Base-by-base conservation (phyloP, 2,329 filamentous ascomycete genomes). In the Phoma sp. region DNA sequence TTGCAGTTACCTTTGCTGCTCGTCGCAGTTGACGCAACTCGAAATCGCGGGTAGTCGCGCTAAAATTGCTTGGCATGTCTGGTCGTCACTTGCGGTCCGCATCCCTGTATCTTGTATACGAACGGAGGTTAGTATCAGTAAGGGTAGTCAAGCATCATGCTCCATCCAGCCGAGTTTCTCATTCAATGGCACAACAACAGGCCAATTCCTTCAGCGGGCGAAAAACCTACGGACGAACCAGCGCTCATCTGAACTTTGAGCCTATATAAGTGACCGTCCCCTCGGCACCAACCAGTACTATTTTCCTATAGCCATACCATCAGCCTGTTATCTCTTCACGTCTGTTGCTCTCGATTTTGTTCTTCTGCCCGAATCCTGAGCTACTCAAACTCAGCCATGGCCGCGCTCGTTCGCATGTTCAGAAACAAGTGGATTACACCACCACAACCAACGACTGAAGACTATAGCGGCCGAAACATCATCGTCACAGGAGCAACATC, bases 401-500 rank as follows among this genome's bases (percentile, higher is more conserved):
- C 67, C 17, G 60, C 47, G 1, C 42, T 74, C 23, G 29, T 65
- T 34, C 59, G 56, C 3, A 42, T 71, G n/a, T 62, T 74, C 46
- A 69, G 62, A 37, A 56, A 62, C 42, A 74, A 72, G 51, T 74
- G 72, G 71, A 60, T 74, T 15, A 61, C 53, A 14, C 68, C 70
- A 5, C 77, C 76, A 5, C 52, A 70, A 49, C 50, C 68, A 6
- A 65, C 77, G 30, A 56, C 60, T 23, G 66, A 68, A 25, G 68
- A 73, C 12, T 75, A 72, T 23, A 57, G 57, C 7, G 77, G 74
- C 15, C 69, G 76, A 34, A 78, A 69, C 5, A 66, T 80, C 48
- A 76, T 83, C 25, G 75, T 83, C 5, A 83, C 76, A 12, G 76
- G 76, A 11, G 66, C 70, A 7, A 78, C 74, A 34, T 68, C 65